phyloP scores from a whole-genome alignment of 2,329 filamentous ascomycete genomes.

The Bipolaris gigantea region DNA sequence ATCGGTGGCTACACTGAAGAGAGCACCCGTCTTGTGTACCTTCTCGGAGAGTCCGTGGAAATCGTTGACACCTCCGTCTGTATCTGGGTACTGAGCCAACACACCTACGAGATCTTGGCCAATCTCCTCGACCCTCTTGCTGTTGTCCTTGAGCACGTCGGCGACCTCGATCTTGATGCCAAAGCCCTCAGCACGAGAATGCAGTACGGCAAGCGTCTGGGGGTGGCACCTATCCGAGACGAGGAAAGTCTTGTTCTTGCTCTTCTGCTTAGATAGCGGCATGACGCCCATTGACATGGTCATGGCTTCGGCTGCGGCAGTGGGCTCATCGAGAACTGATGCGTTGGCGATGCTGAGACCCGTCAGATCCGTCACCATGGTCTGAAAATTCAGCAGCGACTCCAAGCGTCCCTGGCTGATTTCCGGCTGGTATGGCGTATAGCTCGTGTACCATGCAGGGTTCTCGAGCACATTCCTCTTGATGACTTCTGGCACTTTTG shows the following conservation, averaged over 20 bases:
- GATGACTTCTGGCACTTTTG: conserved; percentile 85
- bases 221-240: conserved; percentile 82
- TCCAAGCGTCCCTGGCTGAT: conserved; percentile 94
- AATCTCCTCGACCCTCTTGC: conserved; percentile 68
- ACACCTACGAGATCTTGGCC: conserved; percentile 85
- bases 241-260: conserved; percentile 76
- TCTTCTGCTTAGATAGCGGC: conserved; percentile 70
- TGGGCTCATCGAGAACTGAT: conserved; percentile 86
- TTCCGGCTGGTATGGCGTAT: conserved; percentile 95
- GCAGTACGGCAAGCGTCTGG: conserved; percentile 81
- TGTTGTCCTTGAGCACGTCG: conserved; percentile 68
- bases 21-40: conserved; percentile 75
- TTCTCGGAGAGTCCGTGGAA: conserved; percentile 73
- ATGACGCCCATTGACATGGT: conserved; percentile 83
- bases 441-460: conserved; percentile 96
- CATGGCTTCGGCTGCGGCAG: conserved; percentile 94
- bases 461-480: conserved; percentile 91
- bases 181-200: conserved; percentile 87
- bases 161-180: conserved; percentile 75
- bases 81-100: conserved; percentile 93
- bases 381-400: conserved; percentile 94
- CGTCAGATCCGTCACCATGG: conserved; percentile 84
- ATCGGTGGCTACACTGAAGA: conserved; percentile 87
- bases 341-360: conserved; percentile 87
- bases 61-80: conserved; percentile 76